A percentile compares a stretch with the other conserved stretches of the same genome.
Conservation (phyloP, 192 early-diverging fungal genomes). For the Chytriomyces sp. region DNA sequence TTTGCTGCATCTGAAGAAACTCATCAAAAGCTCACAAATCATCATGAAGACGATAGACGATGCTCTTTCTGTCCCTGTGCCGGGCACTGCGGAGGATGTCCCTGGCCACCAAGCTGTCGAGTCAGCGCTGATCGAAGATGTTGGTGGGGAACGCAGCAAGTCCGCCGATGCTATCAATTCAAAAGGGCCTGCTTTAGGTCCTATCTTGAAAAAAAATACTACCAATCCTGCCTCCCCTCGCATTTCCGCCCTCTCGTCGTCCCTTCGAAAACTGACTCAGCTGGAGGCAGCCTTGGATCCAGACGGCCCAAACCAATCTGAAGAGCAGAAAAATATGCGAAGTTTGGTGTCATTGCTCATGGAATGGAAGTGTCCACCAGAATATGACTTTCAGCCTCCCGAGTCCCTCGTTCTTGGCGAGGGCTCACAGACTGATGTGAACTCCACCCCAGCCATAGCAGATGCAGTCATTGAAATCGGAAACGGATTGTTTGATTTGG, state of each 20-base stretch:
- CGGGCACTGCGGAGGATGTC: neutral
- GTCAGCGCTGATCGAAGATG: neutral
- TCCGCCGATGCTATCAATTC: neutral
- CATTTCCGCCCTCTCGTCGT: slow-evolving; percentile 28
- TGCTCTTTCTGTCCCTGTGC: slow-evolving; percentile 31
- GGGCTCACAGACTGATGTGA: neutral
- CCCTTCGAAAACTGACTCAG: slow-evolving; percentile 12
- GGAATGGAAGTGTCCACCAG: slow-evolving; percentile 36
- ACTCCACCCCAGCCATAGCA: too few relatives aligned
- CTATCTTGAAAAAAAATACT: neutral
- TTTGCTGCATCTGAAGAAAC: slow-evolving; percentile 39
- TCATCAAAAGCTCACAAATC: slow-evolving; percentile 21
- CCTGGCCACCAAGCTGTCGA: too few relatives aligned
- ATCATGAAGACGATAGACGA: slow-evolving; percentile 40
- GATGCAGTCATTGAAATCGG: slow-evolving; percentile 46
- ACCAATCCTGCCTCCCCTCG: neutral
- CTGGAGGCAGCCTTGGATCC: neutral
- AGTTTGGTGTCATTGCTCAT: slow-evolving; percentile 17
- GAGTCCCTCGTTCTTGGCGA: slow-evolving; percentile 5
- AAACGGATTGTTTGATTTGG: slow-evolving; percentile 42
- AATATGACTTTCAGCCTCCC: slow-evolving; percentile 47
- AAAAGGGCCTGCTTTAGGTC: neutral
- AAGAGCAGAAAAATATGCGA: neutral
- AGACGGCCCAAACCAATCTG: neutral
- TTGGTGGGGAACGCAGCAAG: neutral